A percentile compares a stretch with the other conserved stretches of the same genome.
These are phyloP conservation scores for Candida dubliniensis DNA, from an alignment of 1,139 yeast species.

Conservation along the genomic window DNA sequence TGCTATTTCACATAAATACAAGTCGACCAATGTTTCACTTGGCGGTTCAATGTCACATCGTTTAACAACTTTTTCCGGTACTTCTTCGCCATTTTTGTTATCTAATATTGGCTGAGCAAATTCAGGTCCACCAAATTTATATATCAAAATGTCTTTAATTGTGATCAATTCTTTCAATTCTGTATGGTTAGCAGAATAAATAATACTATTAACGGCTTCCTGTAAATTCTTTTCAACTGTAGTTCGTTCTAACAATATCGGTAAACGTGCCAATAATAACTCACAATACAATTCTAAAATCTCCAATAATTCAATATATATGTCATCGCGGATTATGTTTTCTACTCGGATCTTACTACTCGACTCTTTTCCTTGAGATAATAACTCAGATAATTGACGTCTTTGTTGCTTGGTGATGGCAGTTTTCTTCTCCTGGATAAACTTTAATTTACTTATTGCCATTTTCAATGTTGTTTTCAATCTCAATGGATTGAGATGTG, in stretches of 20 bases:
- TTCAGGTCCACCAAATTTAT: slow-evolving; percentile 57
- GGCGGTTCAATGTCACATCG: slow-evolving; percentile 74
- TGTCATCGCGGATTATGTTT: slow-evolving; percentile 81
- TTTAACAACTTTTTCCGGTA: slow-evolving; percentile 65
- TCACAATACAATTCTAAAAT: slow-evolving; percentile 83
- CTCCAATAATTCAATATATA: slow-evolving; percentile 78
- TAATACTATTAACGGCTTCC: slow-evolving; percentile 73
- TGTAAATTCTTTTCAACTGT: slow-evolving; percentile 62
- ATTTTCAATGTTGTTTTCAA: slow-evolving; percentile 74
- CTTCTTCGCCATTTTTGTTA: slow-evolving; percentile 46
- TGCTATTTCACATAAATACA: slow-evolving; percentile 81
- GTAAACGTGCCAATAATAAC: slow-evolving; percentile 71
- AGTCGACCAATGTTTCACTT: slow-evolving; percentile 57
- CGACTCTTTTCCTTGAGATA: slow-evolving; percentile 71
- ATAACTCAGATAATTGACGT: slow-evolving; percentile 70
- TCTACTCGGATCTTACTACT: slow-evolving; percentile 87
- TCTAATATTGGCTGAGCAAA: slow-evolving; percentile 65
- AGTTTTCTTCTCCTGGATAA: slow-evolving; percentile 77
- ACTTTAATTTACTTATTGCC: slow-evolving; percentile 77
- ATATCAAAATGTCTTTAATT: slow-evolving; percentile 61
- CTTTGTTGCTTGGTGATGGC: slow-evolving; percentile 83
- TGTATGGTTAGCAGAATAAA: slow-evolving; percentile 69
- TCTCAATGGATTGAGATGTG: slow-evolving; percentile 40
- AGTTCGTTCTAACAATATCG: slow-evolving; percentile 48
- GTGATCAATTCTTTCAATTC: slow-evolving; percentile 71